Conservation (phyloP, 2,329 filamentous ascomycete genomes). For the Nothophoma quercina region DNA sequence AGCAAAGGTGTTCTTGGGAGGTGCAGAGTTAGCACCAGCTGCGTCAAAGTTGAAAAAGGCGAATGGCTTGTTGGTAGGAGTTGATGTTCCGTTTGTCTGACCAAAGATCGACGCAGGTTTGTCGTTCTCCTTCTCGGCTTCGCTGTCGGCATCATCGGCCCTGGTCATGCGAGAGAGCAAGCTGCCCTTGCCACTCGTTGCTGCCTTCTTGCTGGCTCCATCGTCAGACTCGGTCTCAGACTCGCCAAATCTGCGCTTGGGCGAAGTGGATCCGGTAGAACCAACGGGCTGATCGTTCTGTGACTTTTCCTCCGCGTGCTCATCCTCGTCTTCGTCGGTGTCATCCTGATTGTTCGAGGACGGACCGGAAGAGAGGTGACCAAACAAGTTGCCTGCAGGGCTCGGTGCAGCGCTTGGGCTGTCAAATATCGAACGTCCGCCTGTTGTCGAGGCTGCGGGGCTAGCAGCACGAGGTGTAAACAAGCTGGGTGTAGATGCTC, state of each 20-base stretch:
- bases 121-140: slow-evolving; percentile 35
- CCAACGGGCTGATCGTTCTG: slow-evolving; percentile 18
- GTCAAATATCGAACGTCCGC: slow-evolving; percentile 44
- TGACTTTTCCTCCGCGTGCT: slow-evolving; percentile 22
- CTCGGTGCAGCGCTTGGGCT: slow-evolving; percentile 29
- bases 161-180: slow-evolving; percentile 42
- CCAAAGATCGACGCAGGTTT: slow-evolving; percentile 23
- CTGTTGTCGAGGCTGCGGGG: slow-evolving; percentile 39
- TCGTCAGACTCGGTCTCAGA: slow-evolving; percentile 38
- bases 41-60: slow-evolving; percentile 41
- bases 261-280: slow-evolving; percentile 27
- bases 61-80: slow-evolving; percentile 36
- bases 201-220: slow-evolving; percentile 32
- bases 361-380: slow-evolving; percentile 43
- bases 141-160: slow-evolving; percentile 26
- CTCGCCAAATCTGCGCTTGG: slow-evolving; percentile 34
- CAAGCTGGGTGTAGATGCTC: slow-evolving; percentile 32
- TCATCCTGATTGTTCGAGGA: slow-evolving; percentile 44
- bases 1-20: slow-evolving; percentile 39
- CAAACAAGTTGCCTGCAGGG: slow-evolving; percentile 42
- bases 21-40: slow-evolving; percentile 36
- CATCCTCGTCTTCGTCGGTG: slow-evolving; percentile 31
- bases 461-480: slow-evolving; percentile 38
- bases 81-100: slow-evolving; percentile 36
- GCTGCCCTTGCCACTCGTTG: slow-evolving; percentile 23